Evolutionary conservation across 2,329 filamentous ascomycete genomes (phyloP).

Genomic region (Tolypocladium pustulatum): DNA sequence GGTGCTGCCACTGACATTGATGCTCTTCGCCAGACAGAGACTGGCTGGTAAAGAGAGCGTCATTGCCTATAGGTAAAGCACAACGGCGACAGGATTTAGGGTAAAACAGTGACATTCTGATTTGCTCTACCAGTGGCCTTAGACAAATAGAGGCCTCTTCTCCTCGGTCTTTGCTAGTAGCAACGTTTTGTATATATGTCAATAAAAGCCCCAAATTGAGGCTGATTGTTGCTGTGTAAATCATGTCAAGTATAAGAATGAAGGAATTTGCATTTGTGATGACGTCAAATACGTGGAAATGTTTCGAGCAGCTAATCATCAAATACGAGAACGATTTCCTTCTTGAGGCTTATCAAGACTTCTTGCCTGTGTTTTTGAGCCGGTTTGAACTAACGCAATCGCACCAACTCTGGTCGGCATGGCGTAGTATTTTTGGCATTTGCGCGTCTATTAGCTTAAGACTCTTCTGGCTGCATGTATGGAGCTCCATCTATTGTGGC

Average conservation of each 20-base stretch:
- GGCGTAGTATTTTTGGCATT: too few species aligned
- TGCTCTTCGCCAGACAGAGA: background rate
- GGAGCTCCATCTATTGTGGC: too few species aligned
- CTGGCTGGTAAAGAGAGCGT: background rate
- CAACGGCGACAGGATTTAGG: background rate
- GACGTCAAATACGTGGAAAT: too few species aligned
- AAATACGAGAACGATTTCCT: too few species aligned
- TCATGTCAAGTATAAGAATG: background rate
- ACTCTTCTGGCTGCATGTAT: too few species aligned
- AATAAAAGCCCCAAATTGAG: background rate
- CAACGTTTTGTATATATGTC: background rate
- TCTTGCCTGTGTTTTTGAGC: too few species aligned
- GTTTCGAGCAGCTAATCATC: too few species aligned
- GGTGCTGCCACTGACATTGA: background rate
- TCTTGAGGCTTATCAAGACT: too few species aligned
- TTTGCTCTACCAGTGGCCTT: background rate
- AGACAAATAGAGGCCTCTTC: background rate
- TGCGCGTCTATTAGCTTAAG: too few species aligned
- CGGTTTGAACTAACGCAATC: too few species aligned
- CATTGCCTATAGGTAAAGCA: background rate
- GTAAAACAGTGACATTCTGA: background rate
- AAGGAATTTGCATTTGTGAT: background rate
- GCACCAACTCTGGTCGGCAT: too few species aligned
- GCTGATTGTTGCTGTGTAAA: background rate
- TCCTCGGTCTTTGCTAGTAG: background rate